These are phyloP conservation scores for Pelargonium citronellum DNA, from an alignment of 441 rosid genomes.

Conservation along the genomic window DNA sequence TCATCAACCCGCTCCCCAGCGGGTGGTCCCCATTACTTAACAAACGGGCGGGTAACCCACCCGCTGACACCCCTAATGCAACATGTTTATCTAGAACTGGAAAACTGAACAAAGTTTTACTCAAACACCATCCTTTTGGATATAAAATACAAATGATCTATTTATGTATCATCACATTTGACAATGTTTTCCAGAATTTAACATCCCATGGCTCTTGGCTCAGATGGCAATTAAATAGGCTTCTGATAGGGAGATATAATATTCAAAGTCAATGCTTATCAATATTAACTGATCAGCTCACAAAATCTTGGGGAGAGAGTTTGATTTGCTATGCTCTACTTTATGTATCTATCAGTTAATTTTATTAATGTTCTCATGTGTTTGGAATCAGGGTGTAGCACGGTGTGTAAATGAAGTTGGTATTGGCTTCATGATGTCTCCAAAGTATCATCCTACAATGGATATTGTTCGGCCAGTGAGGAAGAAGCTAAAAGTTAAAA, in stretches of 20 bases:
- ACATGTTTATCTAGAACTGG: not conserved
- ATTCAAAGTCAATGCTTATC: too few relatives aligned
- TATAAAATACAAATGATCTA: not conserved
- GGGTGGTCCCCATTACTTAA: too few relatives aligned
- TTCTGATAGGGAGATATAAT: not conserved
- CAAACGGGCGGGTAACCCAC: too few relatives aligned
- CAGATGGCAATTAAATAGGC: not conserved
- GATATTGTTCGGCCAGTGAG: slow-evolving; percentile 76
- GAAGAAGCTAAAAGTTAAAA: slow-evolving; percentile 72
- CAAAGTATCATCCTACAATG: slow-evolving; percentile 90
- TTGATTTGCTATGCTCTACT: not conserved
- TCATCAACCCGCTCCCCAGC: too few relatives aligned
- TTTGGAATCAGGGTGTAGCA: slow-evolving; percentile 46
- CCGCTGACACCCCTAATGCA: too few relatives aligned
- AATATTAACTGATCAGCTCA: too few relatives aligned
- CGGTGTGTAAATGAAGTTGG: slow-evolving; percentile 85
- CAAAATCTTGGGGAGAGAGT: not conserved
- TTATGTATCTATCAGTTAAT: not conserved
- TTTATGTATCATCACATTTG: not conserved
- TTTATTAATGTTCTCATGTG: not conserved
- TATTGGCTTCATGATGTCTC: slow-evolving; percentile 91
- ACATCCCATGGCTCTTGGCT: too few relatives aligned
- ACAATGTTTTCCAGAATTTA: too few relatives aligned
- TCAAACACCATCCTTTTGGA: not conserved
- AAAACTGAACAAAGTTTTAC: not conserved